Base-by-base conservation (phyloP, 192 early-diverging fungal species). In the Linnemannia elongata region DNA sequence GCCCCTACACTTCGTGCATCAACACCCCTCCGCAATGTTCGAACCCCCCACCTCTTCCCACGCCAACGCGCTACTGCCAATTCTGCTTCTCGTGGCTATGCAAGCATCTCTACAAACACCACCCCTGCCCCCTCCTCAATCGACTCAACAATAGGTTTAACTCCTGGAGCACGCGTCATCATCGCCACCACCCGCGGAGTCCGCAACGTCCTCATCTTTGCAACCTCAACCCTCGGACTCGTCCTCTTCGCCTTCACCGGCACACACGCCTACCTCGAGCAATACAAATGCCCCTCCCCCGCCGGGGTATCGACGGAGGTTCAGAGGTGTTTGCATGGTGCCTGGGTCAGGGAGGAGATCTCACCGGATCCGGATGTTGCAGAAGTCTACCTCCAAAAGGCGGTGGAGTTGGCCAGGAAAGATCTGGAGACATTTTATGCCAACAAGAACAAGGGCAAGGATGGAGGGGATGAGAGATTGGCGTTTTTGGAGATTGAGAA, bases 321-420 rank as follows among this genome's bases (percentile, higher is more conserved):
- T 8, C 82, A 83, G 18, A 85, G 89, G 69, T 88, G 88, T 74
- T 88, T 93, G 5, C 89, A 90, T 39, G 91, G 91, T 6, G 92
- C 92, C 4, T 93, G 91, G 85, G 72, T 93, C n/a, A 89, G 91
- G 24, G 91, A 92, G 75, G 87, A 92, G 68, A 36, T 91, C 20
- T 52, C 81, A 0, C 90, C 88, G 1, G 89, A 92, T 77, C 80
- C 85, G 22, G 80, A 87, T 5, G 49, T 90, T 2, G 92, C 92
- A 2, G 85, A 89, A 27, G 8, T 87, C 6, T 91, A 92, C 76
- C 49, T 90, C 1, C 68, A 88, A 33, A 82, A 88, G 71, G 92
- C 89, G 1, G 12, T 81, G 0, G 69, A 74, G 69, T 12, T 91
- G 79, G 76, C 74, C 72, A 24, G 75, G 75, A 41, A 75, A 80